Percentiles rank a stretch among this genome's conserved stretches.
phyloP scores from a whole-genome alignment of 331 rosid species.

The Phaseolus coccineus region DNA sequence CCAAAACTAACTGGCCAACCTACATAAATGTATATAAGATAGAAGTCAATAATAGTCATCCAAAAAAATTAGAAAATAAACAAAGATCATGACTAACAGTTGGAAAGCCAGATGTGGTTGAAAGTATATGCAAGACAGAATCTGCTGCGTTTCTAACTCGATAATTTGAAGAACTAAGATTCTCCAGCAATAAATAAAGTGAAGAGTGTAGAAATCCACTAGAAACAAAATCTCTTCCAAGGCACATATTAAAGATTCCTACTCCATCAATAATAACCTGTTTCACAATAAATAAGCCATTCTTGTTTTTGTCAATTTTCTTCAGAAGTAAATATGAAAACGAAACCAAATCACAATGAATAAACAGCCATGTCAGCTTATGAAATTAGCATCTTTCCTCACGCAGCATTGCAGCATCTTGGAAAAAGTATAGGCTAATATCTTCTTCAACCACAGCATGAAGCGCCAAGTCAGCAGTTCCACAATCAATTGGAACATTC shows the following conservation, averaged over 20 bases:
- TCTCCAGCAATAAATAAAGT: slow-evolving; percentile 90
- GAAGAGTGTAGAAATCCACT: slow-evolving; percentile 95
- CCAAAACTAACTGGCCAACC: slow-evolving; percentile 87
- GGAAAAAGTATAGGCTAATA: slow-evolving; percentile 68
- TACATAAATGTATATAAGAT: slow-evolving; percentile 46
- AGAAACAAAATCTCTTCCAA: slow-evolving; percentile 75
- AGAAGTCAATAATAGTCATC: slow-evolving; percentile 37
- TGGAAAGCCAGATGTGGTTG: slow-evolving; percentile 66
- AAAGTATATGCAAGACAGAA: slow-evolving; percentile 71
- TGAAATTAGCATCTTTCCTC: slow-evolving; percentile 66
- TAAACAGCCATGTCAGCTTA: slow-evolving; percentile 41
- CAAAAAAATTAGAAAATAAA: slow-evolving; percentile 14
- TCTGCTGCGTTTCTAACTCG: slow-evolving; percentile 84
- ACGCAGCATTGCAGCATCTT: slow-evolving; percentile 80
- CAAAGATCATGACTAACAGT: slow-evolving; percentile 52
- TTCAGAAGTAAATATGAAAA: slow-evolving; percentile 32
- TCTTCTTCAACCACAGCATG: slow-evolving; percentile 66
- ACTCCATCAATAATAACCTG: slow-evolving; percentile 97
- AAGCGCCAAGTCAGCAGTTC: slow-evolving; percentile 48
- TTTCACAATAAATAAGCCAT: slow-evolving; percentile 50
- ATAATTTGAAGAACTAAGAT: slow-evolving; percentile 75
- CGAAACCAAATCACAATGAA: slow-evolving; percentile 35
- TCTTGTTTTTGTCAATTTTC: slow-evolving; percentile 36
- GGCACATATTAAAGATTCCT: slow-evolving; percentile 82
- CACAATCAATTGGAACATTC: slow-evolving; percentile 72